phyloP scores from a whole-genome alignment of 352 stramenopile genomes.

The Phytophthora uliginosa region DNA sequence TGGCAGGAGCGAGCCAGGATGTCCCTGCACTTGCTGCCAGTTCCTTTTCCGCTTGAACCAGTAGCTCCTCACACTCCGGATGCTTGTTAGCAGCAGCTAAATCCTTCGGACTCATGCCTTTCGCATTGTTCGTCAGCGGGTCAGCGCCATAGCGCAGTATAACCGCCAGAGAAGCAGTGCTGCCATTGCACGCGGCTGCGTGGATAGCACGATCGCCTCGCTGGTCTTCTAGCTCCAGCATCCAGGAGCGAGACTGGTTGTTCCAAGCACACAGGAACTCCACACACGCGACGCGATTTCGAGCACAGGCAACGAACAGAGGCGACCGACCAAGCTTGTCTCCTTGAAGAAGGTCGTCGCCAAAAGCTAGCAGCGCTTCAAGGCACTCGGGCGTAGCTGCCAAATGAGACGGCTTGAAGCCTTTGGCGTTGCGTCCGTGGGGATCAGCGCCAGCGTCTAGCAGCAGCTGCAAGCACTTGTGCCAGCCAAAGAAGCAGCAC shows the following conservation, averaged over 20 bases:
- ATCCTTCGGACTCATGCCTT: slow-evolving; percentile 61
- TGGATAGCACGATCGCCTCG: slow-evolving; percentile 70
- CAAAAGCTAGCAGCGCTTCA: slow-evolving; percentile 60
- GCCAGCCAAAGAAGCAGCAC: slow-evolving; percentile 77
- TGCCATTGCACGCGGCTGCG: slow-evolving; percentile 72
- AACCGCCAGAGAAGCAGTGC: slow-evolving; percentile 48
- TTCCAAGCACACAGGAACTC: slow-evolving; percentile 77
- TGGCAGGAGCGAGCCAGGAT: slow-evolving; percentile 66
- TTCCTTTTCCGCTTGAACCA: slow-evolving; percentile 55
- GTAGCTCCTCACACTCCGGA: slow-evolving; percentile 50
- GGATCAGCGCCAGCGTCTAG: slow-evolving; percentile 66
- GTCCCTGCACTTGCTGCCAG: slow-evolving; percentile 36
- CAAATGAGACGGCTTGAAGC: slow-evolving; percentile 76
- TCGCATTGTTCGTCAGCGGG: slow-evolving; percentile 53
- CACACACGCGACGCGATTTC: slow-evolving; percentile 58
- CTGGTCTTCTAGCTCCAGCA: slow-evolving; percentile 76
- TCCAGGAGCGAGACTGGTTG: slow-evolving; percentile 70
- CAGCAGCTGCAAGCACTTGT: slow-evolving; percentile 56
- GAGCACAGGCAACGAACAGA: slow-evolving; percentile 73
- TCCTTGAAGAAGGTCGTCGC: slow-evolving; percentile 72
- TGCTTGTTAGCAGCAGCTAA: slow-evolving; percentile 61
- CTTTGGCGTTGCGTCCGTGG: slow-evolving; percentile 73
- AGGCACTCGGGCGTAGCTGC: slow-evolving; percentile 64
- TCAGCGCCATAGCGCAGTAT: slow-evolving; percentile 65
- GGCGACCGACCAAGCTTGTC: slow-evolving; percentile 73